A percentile compares a stretch with the other conserved stretches of the same genome.
Conservation (phyloP, 768 basidiomycete species). For the Coprinellus aureogranulatus region DNA sequence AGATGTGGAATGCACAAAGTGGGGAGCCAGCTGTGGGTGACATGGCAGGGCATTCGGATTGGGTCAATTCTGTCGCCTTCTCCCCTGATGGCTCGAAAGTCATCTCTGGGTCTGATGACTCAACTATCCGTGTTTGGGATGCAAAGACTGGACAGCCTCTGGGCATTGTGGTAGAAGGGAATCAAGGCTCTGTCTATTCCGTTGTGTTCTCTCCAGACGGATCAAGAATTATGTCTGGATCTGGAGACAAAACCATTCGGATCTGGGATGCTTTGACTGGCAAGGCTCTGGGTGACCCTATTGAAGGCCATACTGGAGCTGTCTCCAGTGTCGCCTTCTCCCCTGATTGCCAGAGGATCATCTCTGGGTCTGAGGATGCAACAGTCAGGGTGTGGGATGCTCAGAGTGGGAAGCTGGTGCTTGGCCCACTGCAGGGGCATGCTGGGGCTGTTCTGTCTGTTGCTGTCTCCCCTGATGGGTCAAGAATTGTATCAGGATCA, state of each 20-base stretch:
- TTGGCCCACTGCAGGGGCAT: no score
- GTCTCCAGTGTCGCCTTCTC: background rate
- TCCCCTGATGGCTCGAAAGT: slow-evolving; percentile 16
- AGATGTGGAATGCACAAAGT: slow-evolving; percentile 15
- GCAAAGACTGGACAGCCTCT: no score
- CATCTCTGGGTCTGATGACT: slow-evolving; percentile 13
- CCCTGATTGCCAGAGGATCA: background rate
- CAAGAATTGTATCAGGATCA: background rate
- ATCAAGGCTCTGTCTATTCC: slow-evolving; percentile 8
- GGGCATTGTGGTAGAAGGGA: slow-evolving; percentile 2
- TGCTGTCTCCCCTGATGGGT: slow-evolving; percentile 11
- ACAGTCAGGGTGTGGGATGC: no score
- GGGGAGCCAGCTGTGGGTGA: background rate
- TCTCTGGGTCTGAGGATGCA: no score
- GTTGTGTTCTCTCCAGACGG: slow-evolving; percentile 16
- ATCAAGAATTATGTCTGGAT: background rate
- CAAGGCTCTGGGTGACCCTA: background rate
- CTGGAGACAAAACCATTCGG: background rate
- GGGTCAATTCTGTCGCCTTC: slow-evolving; percentile 17
- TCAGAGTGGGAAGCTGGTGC: no score
- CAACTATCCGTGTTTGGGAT: slow-evolving; percentile 20
- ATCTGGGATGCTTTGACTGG: slow-evolving; percentile 3
- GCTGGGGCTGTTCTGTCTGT: no score
- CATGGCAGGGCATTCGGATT: slow-evolving; percentile 7
- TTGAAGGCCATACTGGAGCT: background rate